These are phyloP conservation scores for Jatropha curcas DNA, from an alignment of 345 rosid species.

Conservation along the genomic window DNA sequence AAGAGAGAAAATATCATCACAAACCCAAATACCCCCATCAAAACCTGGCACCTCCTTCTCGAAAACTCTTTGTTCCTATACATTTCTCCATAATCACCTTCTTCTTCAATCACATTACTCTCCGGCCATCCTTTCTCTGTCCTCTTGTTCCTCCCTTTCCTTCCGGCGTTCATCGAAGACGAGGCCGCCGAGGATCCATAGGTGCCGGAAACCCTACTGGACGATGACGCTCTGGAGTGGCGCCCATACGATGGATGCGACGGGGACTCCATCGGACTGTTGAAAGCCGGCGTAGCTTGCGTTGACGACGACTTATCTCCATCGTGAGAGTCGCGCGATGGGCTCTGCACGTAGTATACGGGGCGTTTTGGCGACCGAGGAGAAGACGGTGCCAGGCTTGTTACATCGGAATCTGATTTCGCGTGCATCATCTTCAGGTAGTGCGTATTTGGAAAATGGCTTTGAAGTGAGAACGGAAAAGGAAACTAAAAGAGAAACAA, in stretches of 20 bases:
- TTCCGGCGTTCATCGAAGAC: background rate
- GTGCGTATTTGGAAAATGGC: background rate
- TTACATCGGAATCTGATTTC: constrained; percentile 22
- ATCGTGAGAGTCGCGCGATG: constrained; percentile 23
- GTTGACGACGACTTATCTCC: constrained; percentile 22
- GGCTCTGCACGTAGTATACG: constrained; percentile 27
- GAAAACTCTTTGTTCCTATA: background rate
- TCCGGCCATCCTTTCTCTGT: constrained; percentile 9
- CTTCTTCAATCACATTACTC: constrained; percentile 21
- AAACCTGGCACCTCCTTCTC: constrained; percentile 4
- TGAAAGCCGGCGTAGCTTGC: constrained; percentile 4
- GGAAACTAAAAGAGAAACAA: background rate
- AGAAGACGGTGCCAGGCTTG: constrained; percentile 12
- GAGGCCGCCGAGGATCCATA: background rate
- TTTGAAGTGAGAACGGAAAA: background rate
- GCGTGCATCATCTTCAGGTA: background rate
- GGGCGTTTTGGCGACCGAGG: constrained; percentile 22
- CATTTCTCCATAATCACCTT: background rate
- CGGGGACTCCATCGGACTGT: constrained; percentile 24
- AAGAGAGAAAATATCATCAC: background rate
- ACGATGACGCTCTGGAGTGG: constrained; percentile 18
- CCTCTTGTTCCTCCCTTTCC: constrained; percentile 10
- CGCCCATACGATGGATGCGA: constrained; percentile 21
- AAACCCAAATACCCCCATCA: constrained; percentile 12
- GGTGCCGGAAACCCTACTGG: constrained; percentile 23